Conservation (phyloP, 2,329 filamentous ascomycete genomes). For the Penicillium sp. region DNA sequence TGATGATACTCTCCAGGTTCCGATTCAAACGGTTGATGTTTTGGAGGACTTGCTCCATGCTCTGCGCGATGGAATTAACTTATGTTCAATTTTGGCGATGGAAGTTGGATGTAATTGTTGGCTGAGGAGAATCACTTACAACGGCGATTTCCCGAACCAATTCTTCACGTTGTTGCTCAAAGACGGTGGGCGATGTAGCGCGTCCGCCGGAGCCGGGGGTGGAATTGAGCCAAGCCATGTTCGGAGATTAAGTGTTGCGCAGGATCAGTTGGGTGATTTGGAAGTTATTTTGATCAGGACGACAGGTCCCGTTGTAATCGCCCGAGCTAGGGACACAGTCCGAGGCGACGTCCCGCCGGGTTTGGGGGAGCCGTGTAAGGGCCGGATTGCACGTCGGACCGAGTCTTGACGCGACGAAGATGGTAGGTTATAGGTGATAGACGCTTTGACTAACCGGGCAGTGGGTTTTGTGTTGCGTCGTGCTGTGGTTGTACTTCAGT, state of each 20-base stretch:
- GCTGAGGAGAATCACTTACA: slow-evolving; percentile 27
- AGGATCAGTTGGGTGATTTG: background rate
- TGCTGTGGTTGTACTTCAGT: background rate
- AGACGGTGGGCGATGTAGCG: slow-evolving; percentile 35
- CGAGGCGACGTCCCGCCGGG: slow-evolving; percentile 1
- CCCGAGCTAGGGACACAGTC: background rate
- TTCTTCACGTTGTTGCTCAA: slow-evolving; percentile 47
- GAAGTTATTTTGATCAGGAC: background rate
- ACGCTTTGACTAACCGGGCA: background rate
- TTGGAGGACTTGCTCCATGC: slow-evolving; percentile 84
- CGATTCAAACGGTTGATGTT: slow-evolving; percentile 97
- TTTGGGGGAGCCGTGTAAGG: background rate
- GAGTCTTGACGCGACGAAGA: background rate
- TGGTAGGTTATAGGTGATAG: no score
- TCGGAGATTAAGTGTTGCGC: background rate
- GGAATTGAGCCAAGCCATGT: slow-evolving; percentile 22
- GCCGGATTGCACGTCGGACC: background rate
- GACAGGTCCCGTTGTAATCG: background rate
- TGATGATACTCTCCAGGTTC: slow-evolving; percentile 85
- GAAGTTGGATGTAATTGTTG: no score
- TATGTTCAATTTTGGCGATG: background rate
- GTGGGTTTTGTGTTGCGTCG: background rate
- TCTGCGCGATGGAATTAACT: slow-evolving; percentile 39
- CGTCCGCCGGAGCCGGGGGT: slow-evolving; percentile 20
- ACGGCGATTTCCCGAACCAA: slow-evolving; percentile 47